These are phyloP conservation scores for Pseudopithomyces chartarum DNA, from an alignment of 2,329 filamentous ascomycete genomes.

Conservation along the genomic window DNA sequence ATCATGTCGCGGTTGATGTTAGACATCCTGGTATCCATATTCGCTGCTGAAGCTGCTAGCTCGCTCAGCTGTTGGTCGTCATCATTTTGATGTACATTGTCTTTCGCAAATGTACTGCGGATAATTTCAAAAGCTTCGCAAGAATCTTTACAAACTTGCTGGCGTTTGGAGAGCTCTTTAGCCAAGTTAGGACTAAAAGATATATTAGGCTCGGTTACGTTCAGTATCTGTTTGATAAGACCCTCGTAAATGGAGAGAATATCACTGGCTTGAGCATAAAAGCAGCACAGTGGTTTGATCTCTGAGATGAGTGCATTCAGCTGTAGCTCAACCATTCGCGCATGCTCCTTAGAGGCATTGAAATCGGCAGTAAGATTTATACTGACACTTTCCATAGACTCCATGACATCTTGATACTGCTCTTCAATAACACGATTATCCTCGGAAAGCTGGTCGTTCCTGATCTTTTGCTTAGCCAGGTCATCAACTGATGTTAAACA, in stretches of 20 bases:
- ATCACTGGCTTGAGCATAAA: conserved; percentile 2
- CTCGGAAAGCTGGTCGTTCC: neutral
- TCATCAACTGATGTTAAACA: conserved; percentile 7
- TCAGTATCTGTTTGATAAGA: conserved; percentile 12
- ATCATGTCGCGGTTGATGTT: conserved; percentile 4
- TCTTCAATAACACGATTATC: conserved; percentile 11
- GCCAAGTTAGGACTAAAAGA: neutral
- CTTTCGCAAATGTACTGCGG: neutral
- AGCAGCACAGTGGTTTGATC: conserved; percentile 5
- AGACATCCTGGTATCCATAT: conserved; percentile 2
- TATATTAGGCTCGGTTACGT: neutral
- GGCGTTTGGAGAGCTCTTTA: neutral
- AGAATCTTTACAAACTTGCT: neutral
- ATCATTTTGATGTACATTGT: conserved; percentile 1
- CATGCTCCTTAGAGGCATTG: neutral
- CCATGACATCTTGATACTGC: conserved; percentile 4
- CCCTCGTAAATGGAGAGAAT: conserved; percentile 8
- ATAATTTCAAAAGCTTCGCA: neutral
- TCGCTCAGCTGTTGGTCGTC: conserved; percentile 2
- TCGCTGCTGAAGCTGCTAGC: conserved; percentile 1
- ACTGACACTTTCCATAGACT: conserved; percentile 6
- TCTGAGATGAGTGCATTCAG: conserved; percentile 8
- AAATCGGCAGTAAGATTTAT: neutral
- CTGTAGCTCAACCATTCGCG: conserved; percentile 3
- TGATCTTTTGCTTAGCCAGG: neutral